Conservation (phyloP, 2,329 filamentous ascomycete species). For the Botrytis squamosa region DNA sequence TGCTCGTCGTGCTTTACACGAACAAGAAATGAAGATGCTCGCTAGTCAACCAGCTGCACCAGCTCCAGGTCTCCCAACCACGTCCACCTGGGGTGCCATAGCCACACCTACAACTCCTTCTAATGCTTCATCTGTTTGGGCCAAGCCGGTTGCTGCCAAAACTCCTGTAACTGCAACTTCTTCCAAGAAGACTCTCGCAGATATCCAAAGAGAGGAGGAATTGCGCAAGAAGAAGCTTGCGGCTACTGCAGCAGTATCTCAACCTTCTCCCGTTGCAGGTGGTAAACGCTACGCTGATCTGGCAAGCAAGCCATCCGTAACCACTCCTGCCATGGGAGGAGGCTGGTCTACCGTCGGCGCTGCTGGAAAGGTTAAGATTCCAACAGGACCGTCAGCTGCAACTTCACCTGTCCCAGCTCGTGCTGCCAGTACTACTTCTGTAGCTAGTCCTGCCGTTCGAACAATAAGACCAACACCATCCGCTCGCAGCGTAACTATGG, state of each 20-base stretch:
- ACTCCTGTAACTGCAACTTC: conserved; percentile 38
- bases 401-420: conserved; percentile 46
- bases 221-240: conserved; percentile 70
- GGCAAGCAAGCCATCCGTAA: conserved; percentile 66
- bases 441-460: conserved; percentile 34
- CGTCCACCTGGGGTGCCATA: conserved; percentile 71
- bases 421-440: conserved; percentile 39
- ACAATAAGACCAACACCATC: conserved; percentile 54
- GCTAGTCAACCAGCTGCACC: conserved; percentile 59
- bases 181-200: conserved; percentile 84
- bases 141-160: conserved; percentile 48
- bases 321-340: conserved; percentile 48
- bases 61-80: conserved; percentile 79
- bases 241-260: conserved; percentile 46
- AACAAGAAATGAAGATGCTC: conserved; percentile 67
- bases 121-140: conserved; percentile 44
- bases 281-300: conserved; percentile 95
- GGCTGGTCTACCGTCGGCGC: conserved; percentile 97
- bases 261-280: conserved; percentile 44
- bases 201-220: conserved; percentile 97
- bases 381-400: conserved; percentile 54
- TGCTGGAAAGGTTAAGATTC: conserved; percentile 83
- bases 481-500: conserved; percentile 48
- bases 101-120: conserved; percentile 37
- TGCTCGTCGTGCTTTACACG: conserved; percentile 71